A percentile compares a stretch with the other conserved stretches of the same genome.
phyloP scores from a whole-genome alignment of 164 flowering plant species.

The Aristolochia californica region DNA sequence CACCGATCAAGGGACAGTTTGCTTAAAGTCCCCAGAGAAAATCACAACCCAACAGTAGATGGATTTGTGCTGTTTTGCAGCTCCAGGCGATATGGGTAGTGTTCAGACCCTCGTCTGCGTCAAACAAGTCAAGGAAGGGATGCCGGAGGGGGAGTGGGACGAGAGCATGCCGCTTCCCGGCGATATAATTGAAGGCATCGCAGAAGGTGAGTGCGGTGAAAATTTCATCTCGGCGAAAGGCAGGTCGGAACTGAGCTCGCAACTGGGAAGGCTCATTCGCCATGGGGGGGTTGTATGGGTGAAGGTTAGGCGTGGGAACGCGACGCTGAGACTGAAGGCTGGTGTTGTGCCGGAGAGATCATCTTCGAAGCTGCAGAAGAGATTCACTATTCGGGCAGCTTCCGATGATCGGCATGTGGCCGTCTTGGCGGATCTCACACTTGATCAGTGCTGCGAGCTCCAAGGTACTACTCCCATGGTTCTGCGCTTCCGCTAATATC shows the following conservation, averaged over 20 bases:
- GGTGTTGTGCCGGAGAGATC: constrained; percentile 21
- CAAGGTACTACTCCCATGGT: constrained; percentile 42
- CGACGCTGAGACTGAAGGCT: constrained; percentile 27
- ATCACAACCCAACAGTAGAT: background rate
- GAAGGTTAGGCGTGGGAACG: constrained; percentile 39
- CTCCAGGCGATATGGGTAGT: constrained; percentile 5
- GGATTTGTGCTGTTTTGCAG: constrained; percentile 1
- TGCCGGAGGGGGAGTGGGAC: constrained; percentile 34
- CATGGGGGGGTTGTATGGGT: constrained; percentile 26
- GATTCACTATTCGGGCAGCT: constrained; percentile 32
- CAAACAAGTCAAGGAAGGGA: constrained; percentile 40
- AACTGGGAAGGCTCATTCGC: constrained; percentile 26
- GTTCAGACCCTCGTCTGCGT: constrained; percentile 33
- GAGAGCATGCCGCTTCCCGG: constrained; percentile 63
- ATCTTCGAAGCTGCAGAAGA: constrained; percentile 21
- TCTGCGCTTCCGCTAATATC: too few relatives aligned
- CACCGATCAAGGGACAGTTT: background rate
- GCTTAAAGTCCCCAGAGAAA: background rate
- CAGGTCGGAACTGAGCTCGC: constrained; percentile 33
- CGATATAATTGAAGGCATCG: constrained; percentile 45
- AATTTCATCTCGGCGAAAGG: constrained; percentile 19
- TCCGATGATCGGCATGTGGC: constrained; percentile 44
- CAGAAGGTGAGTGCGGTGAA: constrained; percentile 18
- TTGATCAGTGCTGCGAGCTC: constrained; percentile 39
- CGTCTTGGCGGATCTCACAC: constrained; percentile 37